Base-by-base conservation (phyloP, 192 early-diverging fungal species). In the Podila epigama region DNA sequence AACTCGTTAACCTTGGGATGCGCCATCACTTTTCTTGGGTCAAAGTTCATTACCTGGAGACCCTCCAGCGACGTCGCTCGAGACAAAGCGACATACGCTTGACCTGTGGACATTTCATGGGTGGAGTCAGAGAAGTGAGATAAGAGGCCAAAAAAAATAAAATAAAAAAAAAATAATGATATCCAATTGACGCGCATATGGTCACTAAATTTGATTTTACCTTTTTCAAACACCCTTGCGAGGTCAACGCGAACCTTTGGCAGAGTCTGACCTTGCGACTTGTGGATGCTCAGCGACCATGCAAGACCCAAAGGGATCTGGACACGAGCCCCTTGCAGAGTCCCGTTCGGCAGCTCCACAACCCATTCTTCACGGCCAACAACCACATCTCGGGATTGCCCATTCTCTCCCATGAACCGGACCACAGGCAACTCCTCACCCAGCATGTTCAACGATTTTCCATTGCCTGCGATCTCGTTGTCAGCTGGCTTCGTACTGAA, bases 221-320 rank as follows among this genome's bases (percentile, higher is more conserved):
- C 94, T 61, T 89, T 88, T 61, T 94, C 93, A 89, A 96, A 96
- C 3, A 90, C 86, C 44, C 83, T 83, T 18, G 87, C 83, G 34
- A 96, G 75, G 73, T 96, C 91, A 35, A 96, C 92, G 31, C 83
- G 66, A 20, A 93, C 85, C 27, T 88, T 82, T 32, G 93, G 91
- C 16, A 96, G 83, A 7, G 94, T 94, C 81, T 95, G 93, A 2
- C 94, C 94, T 68, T 96, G 94, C 64, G 88, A 89, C 72, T 96
- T 96, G 68, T 96, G 94, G 52, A 96, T 94, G 34, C 91, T 92
- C 63, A 94, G 77, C 4, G 93, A 92, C 94, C 94, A 96, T 6
- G 93, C 92, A 29, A 94, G 72, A 25, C 91, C 84, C n/a, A 96
- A 55, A 6, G 94, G 94, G 31, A 94, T 63, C 79, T 94, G 88